A percentile compares a stretch with the other conserved stretches of the same genome.
These are phyloP conservation scores for Tetraselmis striata DNA, from an alignment of 139 green algal genomes.

Conservation along the genomic window DNA sequence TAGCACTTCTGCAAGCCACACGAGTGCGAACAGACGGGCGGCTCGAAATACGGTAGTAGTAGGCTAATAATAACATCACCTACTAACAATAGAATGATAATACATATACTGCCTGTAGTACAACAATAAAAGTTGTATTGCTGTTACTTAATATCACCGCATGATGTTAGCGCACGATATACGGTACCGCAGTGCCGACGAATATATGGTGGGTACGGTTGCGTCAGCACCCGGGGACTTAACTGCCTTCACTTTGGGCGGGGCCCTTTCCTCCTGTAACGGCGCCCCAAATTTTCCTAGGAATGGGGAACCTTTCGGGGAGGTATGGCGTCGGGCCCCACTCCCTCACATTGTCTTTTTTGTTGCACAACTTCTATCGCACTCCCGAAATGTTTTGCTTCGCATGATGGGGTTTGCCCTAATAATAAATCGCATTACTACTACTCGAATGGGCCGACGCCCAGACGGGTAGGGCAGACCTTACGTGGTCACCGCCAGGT, in stretches of 20 bases:
- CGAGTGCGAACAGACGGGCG: no score
- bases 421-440: not conserved
- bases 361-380: not conserved
- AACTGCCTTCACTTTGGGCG: not conserved
- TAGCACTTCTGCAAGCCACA: no score
- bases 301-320: not conserved
- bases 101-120: no score
- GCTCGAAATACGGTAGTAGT: no score
- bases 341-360: not conserved
- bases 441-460: not conserved
- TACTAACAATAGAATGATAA: no score
- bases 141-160: no score
- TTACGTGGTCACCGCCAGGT: not conserved
- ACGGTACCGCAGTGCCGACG: no score
- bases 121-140: no score
- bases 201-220: not conserved
- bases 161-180: no score
- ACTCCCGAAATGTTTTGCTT: not conserved
- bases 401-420: not conserved
- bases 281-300: not conserved
- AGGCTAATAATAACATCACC: no score
- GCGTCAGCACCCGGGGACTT: not conserved
- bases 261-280: not conserved
- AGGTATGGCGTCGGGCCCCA: not conserved
- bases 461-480: not conserved